Percentiles rank a stretch among this genome's conserved stretches.
phyloP scores from a whole-genome alignment of 2,329 filamentous ascomycete genomes.

The Volutella citrinella region DNA sequence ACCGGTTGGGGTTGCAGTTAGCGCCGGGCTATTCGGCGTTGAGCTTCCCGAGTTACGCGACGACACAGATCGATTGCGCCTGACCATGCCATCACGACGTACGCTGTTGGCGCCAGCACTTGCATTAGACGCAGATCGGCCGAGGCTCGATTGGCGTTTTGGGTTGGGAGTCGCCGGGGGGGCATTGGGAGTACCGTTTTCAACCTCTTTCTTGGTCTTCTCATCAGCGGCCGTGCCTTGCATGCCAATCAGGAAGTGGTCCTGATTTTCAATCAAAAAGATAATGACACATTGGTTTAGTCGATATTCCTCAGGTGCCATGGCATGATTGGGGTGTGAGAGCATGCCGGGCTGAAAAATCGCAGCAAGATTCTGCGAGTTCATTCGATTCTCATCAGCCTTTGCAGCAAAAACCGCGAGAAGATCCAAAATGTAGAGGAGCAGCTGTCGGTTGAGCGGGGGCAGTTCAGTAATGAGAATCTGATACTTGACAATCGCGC shows the following conservation, averaged over 20 bases:
- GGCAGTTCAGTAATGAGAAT: constrained; percentile 88
- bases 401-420: constrained; percentile 97
- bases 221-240: constrained; percentile 97
- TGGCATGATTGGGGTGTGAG: constrained; percentile 90
- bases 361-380: constrained; percentile 85
- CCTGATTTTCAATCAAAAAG: constrained; percentile 97
- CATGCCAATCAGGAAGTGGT: constrained; percentile 98
- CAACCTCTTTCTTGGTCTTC: constrained; percentile 60
- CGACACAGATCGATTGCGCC: constrained; percentile 88
- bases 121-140: constrained; percentile 76
- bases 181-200: constrained; percentile 62
- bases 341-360: constrained; percentile 98
- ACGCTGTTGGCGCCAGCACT: constrained; percentile 88
- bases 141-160: constrained; percentile 48
- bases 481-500: constrained; percentile 81
- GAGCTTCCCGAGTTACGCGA: constrained; percentile 78
- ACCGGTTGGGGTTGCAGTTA: constrained; percentile 53
- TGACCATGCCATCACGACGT: constrained; percentile 72
- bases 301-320: constrained; percentile 91
- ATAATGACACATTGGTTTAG: constrained; percentile 96
- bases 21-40: constrained; percentile 63
- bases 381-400: constrained; percentile 96
- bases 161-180: constrained; percentile 46
- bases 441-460: constrained; percentile 85
- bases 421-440: constrained; percentile 93